Evolutionary conservation across 495 filamentous ascomycete genomes (phyloP).

Genomic region (Penicillium goetzii): DNA sequence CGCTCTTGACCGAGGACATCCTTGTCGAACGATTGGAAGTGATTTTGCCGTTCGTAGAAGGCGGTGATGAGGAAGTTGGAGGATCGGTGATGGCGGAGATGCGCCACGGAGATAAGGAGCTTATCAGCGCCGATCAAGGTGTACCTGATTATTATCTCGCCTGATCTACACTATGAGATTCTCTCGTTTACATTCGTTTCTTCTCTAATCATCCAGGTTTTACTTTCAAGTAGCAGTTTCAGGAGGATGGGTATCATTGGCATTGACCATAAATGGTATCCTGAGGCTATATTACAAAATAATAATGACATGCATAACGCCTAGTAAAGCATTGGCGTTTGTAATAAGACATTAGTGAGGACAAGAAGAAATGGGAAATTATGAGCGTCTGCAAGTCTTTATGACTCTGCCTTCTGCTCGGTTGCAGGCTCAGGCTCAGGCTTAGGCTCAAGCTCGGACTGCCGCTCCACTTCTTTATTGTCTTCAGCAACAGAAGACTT

Average conservation of each 20-base stretch:
- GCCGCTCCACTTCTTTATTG: constrained; percentile 17
- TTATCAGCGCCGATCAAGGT: constrained; percentile 7
- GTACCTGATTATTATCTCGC: neutral
- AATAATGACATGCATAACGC: constrained; percentile 25
- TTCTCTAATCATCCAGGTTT: too few relatives aligned
- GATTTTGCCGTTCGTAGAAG: neutral
- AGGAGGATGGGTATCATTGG: constrained; percentile 46
- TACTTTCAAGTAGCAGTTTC: neutral
- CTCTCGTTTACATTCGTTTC: neutral
- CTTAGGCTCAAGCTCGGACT: constrained; percentile 11
- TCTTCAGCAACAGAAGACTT: constrained; percentile 16
- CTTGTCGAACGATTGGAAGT: constrained; percentile 6
- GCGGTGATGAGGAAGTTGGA: constrained; percentile 1
- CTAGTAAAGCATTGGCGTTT: constrained; percentile 13
- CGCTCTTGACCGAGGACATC: constrained; percentile 36
- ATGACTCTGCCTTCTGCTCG: constrained; percentile 19
- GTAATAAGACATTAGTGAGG: constrained; percentile 11
- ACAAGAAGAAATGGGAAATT: constrained; percentile 7
- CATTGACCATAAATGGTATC: constrained; percentile 40
- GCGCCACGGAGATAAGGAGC: constrained; percentile 12
- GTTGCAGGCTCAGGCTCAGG: constrained; percentile 19
- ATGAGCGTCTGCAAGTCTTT: constrained; percentile 17
- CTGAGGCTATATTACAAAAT: constrained; percentile 41
- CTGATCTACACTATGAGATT: neutral
- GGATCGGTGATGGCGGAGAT: constrained; percentile 11